Base-by-base conservation (phyloP, 208 protist genomes). In the Naegleria gruberi region DNA sequence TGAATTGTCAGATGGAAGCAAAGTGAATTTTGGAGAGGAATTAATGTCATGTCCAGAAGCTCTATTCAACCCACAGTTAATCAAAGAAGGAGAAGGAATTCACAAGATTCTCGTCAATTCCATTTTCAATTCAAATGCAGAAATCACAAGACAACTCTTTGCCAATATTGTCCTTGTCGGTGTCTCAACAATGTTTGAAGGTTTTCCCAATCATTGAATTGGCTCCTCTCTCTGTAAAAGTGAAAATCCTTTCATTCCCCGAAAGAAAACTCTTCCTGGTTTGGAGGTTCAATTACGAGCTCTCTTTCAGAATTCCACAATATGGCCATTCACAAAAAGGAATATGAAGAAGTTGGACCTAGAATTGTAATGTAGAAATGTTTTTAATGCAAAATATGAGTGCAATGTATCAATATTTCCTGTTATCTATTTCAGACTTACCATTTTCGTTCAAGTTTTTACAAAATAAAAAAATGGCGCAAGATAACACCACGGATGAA, bases 151-250 rank as follows among this genome's bases (percentile, higher is more conserved):
- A 44, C 94, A 96, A 15, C 55, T 96, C 0, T 96, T 94, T 85
- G 23, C 26, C 4, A 96, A 95, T 65, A 91, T 96, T 41, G 91
- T 96, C 41, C 51, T 96, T 2, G 94, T 93, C 17, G 95, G 95
- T 89, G 95, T 95, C 1, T 89, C 93, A 4, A 94, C 94, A 7
- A 85, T 85, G 82, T 51, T 85, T 47, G 44, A 47, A 23, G 82
- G 82, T 19, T 85, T 85, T 19, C 7, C 10, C 7, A 85, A 23
- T 85, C 10, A 47, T 23, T 85, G 10, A 23, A 7, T 17, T 85
- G 10, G 7, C 82, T 19, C 82, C 82, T 44, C 17, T 17, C 7
- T 23, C 82, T 23, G 17, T 23, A 82, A 91, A 92, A 17, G 6
- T 92, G 8, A 91, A 92, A 55, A 37, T 92, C 81, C 40, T 77